phyloP scores from a whole-genome alignment of 257 asterid genomes.

The Petunia secreta region DNA sequence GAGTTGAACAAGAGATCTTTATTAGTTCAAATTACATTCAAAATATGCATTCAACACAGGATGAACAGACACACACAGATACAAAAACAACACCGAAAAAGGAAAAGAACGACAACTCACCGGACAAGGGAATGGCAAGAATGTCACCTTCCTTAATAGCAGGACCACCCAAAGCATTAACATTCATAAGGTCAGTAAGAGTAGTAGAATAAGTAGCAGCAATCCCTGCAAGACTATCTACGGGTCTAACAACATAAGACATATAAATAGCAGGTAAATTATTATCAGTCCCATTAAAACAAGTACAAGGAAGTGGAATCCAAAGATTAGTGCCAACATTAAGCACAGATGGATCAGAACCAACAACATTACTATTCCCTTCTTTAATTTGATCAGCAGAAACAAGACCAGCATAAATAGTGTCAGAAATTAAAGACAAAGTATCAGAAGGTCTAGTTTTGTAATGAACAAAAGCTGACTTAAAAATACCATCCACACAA shows the following conservation, averaged over 20 bases:
- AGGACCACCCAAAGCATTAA: conserved; percentile 66
- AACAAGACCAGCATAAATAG: conserved; percentile 73
- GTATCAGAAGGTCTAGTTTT: conserved; percentile 86
- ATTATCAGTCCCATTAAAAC: conserved; percentile 82
- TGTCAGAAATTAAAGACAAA: conserved; percentile 57
- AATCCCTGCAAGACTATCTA: conserved; percentile 73
- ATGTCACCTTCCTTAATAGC: conserved; percentile 80
- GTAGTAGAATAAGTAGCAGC: conserved; percentile 75
- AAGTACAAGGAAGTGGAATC: conserved; percentile 94
- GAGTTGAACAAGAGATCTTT: not conserved
- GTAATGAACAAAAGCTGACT: conserved; percentile 63
- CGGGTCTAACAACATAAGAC: conserved; percentile 73
- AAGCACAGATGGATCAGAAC: conserved; percentile 71
- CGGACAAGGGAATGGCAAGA: conserved; percentile 87
- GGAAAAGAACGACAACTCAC: conserved; percentile 35
- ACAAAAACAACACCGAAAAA: not conserved
- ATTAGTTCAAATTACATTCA: not conserved
- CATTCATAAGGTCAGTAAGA: conserved; percentile 83
- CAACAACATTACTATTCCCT: conserved; percentile 62
- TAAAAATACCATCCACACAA: conserved; percentile 88
- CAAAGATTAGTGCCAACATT: conserved; percentile 60
- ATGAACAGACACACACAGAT: not conserved
- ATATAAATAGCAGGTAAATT: conserved; percentile 79
- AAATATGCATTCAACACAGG: not conserved
- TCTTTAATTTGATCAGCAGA: conserved; percentile 86